These are phyloP conservation scores for Debaryomyces subglobosus DNA, from an alignment of 1,139 yeast genomes.

Conservation along the genomic window DNA sequence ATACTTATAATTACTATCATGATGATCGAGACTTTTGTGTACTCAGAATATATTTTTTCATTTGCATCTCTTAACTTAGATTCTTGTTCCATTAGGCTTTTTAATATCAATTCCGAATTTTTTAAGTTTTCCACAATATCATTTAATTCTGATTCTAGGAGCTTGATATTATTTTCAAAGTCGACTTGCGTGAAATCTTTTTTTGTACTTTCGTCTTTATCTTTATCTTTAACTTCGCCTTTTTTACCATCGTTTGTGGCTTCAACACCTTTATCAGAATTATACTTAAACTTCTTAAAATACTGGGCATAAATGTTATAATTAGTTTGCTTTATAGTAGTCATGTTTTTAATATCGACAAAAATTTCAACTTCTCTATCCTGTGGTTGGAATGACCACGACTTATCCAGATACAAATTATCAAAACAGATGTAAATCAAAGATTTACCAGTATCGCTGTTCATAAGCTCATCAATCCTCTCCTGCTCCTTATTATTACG, in stretches of 20 bases:
- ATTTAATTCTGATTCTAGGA: slow-evolving; percentile 34
- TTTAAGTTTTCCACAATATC: slow-evolving; percentile 33
- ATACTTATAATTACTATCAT: slow-evolving; percentile 30
- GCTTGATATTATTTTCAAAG: slow-evolving; percentile 34
- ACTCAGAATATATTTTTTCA: slow-evolving; percentile 40
- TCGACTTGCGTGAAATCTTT: slow-evolving; percentile 32
- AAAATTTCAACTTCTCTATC: slow-evolving; percentile 35
- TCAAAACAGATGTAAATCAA: slow-evolving; percentile 46
- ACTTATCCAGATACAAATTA: slow-evolving; percentile 44
- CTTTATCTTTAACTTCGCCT: neutral
- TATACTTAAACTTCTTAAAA: slow-evolving; percentile 26
- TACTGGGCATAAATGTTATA: slow-evolving; percentile 40
- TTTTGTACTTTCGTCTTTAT: neutral
- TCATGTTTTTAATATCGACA: slow-evolving; percentile 40
- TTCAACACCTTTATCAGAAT: slow-evolving; percentile 5
- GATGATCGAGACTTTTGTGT: slow-evolving; percentile 31
- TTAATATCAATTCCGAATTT: slow-evolving; percentile 30
- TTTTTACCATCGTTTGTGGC: slow-evolving; percentile 9
- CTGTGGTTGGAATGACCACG: slow-evolving; percentile 45
- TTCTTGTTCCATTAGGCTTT: slow-evolving; percentile 38
- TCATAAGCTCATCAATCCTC: slow-evolving; percentile 21
- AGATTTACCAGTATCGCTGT: slow-evolving; percentile 30
- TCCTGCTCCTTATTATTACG: slow-evolving; percentile 7
- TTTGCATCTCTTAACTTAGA: slow-evolving; percentile 40
- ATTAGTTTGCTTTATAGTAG: slow-evolving; percentile 37